These are phyloP conservation scores for Phaffia rhodozyma DNA, from an alignment of 1,284 basidiomycete genomes.

Conservation along the genomic window DNA sequence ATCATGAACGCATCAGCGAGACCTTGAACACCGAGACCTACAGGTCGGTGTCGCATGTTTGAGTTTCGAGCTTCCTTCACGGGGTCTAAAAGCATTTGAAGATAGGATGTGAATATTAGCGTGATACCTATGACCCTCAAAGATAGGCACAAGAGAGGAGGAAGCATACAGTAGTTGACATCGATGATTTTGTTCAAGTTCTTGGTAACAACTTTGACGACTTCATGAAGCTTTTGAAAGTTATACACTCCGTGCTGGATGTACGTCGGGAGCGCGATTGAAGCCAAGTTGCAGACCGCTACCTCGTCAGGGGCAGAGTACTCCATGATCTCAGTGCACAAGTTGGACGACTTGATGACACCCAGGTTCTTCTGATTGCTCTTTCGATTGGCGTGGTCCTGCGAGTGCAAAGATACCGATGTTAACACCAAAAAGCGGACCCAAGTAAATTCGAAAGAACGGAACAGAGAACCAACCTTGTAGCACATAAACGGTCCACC, in stretches of 20 bases:
- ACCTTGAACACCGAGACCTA: constrained; percentile 96
- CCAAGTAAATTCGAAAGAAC: constrained; percentile 24
- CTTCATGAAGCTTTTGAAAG: constrained; percentile 90
- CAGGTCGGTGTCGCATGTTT: constrained; percentile 96
- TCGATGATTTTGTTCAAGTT: constrained; percentile 96
- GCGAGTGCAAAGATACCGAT: background rate
- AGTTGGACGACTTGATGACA: constrained; percentile 97
- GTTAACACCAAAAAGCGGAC: constrained; percentile 31
- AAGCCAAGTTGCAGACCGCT: constrained; percentile 97
- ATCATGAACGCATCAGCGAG: constrained; percentile 98
- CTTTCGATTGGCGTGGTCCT: constrained; percentile 70
- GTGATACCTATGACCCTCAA: background rate
- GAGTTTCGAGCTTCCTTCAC: constrained; percentile 79
- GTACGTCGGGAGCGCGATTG: constrained; percentile 84
- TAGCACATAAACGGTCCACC: constrained; percentile 98
- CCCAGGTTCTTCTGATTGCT: constrained; percentile 98
- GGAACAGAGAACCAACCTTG: constrained; percentile 42
- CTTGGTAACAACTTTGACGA: constrained; percentile 79
- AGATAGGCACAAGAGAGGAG: background rate
- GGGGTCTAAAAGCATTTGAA: constrained; percentile 53
- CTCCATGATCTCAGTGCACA: constrained; percentile 99
- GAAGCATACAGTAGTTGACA: constrained; percentile 51
- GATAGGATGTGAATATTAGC: constrained; percentile 25
- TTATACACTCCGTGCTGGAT: constrained; percentile 56
- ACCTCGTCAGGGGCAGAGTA: constrained; percentile 97